These are phyloP conservation scores for Pythium vanterpoolii DNA, from an alignment of 352 stramenopile species.

Conservation along the genomic window DNA sequence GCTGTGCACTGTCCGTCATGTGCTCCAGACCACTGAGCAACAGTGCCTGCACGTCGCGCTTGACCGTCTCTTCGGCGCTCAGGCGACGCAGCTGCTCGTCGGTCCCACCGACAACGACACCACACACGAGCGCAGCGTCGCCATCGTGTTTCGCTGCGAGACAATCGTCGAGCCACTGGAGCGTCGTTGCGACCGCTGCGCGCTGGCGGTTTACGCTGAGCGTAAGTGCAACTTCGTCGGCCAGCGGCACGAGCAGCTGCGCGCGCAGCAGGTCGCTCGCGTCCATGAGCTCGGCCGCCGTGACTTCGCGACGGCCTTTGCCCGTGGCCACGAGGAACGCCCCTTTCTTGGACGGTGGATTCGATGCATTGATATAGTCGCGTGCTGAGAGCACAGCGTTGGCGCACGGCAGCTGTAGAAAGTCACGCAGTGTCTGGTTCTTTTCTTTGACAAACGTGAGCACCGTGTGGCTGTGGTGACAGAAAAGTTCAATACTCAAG, in stretches of 20 bases:
- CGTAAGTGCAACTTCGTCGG: conserved; percentile 55
- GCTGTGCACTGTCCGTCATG: conserved; percentile 31
- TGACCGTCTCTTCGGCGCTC: conserved; percentile 60
- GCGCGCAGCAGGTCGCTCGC: conserved; percentile 43
- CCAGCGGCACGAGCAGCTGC: conserved; percentile 60
- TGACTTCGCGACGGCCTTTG: conserved; percentile 44
- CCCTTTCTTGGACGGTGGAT: conserved; percentile 51
- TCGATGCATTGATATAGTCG: conserved; percentile 63
- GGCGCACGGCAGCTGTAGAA: conserved; percentile 45
- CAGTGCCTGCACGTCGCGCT: conserved; percentile 62
- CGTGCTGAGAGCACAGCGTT: conserved; percentile 62
- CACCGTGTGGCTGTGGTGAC: conserved; percentile 27
- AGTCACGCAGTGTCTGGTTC: conserved; percentile 38
- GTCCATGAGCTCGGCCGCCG: conserved; percentile 56
- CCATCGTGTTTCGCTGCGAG: conserved; percentile 25
- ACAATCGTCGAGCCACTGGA: conserved; percentile 74
- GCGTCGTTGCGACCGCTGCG: conserved; percentile 51
- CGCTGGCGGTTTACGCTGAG: conserved; percentile 69
- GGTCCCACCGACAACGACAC: conserved; percentile 64
- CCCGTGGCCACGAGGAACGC: conserved; percentile 59
- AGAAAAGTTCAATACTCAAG: background rate
- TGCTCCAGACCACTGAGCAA: conserved; percentile 60
- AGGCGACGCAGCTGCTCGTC: conserved; percentile 48
- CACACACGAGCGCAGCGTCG: conserved; percentile 37
- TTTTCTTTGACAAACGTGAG: conserved; percentile 36